These are phyloP conservation scores for Camelina neglecta DNA, from an alignment of 345 rosid species.

Conservation along the genomic window DNA sequence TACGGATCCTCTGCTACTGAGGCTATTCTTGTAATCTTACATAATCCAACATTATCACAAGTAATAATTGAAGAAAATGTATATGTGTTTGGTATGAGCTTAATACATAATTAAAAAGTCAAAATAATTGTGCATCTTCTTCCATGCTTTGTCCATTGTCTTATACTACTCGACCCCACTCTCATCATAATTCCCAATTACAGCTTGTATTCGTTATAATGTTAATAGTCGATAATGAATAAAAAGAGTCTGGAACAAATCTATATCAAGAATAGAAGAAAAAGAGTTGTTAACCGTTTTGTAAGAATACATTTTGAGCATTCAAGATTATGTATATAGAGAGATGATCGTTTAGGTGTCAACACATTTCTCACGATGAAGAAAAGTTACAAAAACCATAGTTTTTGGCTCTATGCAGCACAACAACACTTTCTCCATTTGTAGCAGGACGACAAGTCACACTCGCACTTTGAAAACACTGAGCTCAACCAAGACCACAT, in stretches of 20 bases:
- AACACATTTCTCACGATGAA: conserved; percentile 10
- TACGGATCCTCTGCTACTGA: conserved; percentile 24
- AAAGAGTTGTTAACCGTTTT: background rate
- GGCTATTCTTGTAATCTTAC: conserved; percentile 36
- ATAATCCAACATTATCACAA: background rate
- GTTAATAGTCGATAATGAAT: background rate
- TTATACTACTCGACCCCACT: conserved; percentile 12
- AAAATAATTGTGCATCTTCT: conserved; percentile 21
- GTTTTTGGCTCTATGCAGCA: conserved; percentile 8
- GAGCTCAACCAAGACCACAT: conserved; percentile 33
- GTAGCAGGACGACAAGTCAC: background rate
- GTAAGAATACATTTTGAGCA: conserved; percentile 4
- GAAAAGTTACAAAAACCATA: conserved; percentile 3
- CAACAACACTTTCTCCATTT: conserved; percentile 19
- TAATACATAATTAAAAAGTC: conserved; percentile 13
- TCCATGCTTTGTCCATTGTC: conserved; percentile 29
- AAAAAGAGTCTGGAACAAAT: conserved; percentile 4
- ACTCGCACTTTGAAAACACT: conserved; percentile 18
- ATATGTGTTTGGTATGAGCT: conserved; percentile 38
- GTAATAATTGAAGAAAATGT: no score
- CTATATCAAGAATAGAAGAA: background rate
- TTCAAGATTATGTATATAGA: background rate
- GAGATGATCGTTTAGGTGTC: conserved; percentile 1
- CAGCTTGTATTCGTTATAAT: conserved; percentile 1
- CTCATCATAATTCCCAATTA: conserved; percentile 11